Base-by-base conservation (phyloP, 805 yeast species). In the Starmerella ratchasimensis region DNA sequence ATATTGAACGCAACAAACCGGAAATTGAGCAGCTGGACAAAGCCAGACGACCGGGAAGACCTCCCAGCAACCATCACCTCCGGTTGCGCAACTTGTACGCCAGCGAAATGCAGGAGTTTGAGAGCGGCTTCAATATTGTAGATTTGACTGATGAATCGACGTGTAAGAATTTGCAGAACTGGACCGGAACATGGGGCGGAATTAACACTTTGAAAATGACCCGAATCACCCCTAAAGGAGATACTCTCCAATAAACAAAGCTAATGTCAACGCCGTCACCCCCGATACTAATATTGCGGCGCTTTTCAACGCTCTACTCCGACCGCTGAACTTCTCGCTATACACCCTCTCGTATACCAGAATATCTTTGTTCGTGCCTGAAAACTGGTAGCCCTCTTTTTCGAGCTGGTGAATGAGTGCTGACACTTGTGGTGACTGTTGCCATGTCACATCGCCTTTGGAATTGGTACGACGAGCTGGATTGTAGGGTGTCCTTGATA, bases 121-220 rank as follows among this genome's bases (percentile, higher is more conserved):
- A 59, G 16, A 67, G 81, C 0, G 98, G 98, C 0, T 71, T 68
- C 46, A 42, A 44, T 33, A 64, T 78, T 4, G 95, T 95, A 1
- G 84, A 83, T 56, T 56, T 88, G 44, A 62, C 74, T 3, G 76
- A 75, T 47, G 59, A 57, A 27, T 64, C 59, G 7, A 76, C 74
- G 4, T 88, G 82, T 2, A 60, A 63, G 27, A 60, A 64, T 25
- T 59, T 88, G 46, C 67, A 76, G 52, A 57, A 60, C 4, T 88
- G 96, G 96, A 78, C 80, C 50, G 86, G 90, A 20, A 73, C 80
- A 9, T 63, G 71, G 50, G 95, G 95, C 32, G 83, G 90, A 15
- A 59, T 37, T 15, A 49, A 34, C 31, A 43, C 36, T 26, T 37
- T 44, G 9, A 38, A 34, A 7, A 34, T 37, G 36, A 41, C 34